Percentiles rank a stretch among this genome's conserved stretches.
These are phyloP conservation scores for Stephania cephalantha DNA, from an alignment of 164 flowering plant species.

Conservation along the genomic window DNA sequence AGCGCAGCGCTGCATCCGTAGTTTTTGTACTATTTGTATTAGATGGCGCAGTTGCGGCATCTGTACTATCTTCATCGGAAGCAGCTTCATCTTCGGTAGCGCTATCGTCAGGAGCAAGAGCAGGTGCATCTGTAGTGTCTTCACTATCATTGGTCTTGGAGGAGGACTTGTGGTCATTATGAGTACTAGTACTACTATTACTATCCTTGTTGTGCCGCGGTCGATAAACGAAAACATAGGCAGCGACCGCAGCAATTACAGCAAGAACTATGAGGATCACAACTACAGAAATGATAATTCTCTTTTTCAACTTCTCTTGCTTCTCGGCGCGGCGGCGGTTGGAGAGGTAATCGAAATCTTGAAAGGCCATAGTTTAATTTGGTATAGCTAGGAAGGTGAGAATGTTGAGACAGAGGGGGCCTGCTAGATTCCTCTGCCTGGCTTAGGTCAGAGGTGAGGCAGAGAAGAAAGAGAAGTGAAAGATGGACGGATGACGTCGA, in stretches of 20 bases:
- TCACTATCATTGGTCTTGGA: background rate
- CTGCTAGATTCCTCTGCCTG: background rate
- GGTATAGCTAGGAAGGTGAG: background rate
- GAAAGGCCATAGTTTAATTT: slow-evolving; percentile 19
- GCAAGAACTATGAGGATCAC: slow-evolving; percentile 2
- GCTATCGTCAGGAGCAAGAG: background rate
- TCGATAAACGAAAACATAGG: slow-evolving; percentile 6
- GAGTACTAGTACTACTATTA: no score
- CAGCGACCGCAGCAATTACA: background rate
- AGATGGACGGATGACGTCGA: background rate
- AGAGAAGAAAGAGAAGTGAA: background rate
- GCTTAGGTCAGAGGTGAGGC: background rate
- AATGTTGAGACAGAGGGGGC: slow-evolving; percentile 13
- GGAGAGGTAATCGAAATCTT: slow-evolving; percentile 19
- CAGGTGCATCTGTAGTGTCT: no score
- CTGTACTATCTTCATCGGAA: background rate
- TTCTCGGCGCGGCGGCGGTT: slow-evolving; percentile 25
- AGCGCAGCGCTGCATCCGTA: background rate
- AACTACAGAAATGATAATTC: slow-evolving; percentile 10
- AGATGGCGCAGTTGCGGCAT: background rate
- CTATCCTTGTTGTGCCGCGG: background rate
- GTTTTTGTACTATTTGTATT: background rate
- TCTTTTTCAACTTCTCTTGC: slow-evolving; percentile 13
- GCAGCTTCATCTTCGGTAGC: background rate
- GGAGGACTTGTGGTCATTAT: background rate